A percentile compares a stretch with the other conserved stretches of the same genome.
phyloP scores from a whole-genome alignment of 768 basidiomycete genomes.

The Naganishia antarctica region DNA sequence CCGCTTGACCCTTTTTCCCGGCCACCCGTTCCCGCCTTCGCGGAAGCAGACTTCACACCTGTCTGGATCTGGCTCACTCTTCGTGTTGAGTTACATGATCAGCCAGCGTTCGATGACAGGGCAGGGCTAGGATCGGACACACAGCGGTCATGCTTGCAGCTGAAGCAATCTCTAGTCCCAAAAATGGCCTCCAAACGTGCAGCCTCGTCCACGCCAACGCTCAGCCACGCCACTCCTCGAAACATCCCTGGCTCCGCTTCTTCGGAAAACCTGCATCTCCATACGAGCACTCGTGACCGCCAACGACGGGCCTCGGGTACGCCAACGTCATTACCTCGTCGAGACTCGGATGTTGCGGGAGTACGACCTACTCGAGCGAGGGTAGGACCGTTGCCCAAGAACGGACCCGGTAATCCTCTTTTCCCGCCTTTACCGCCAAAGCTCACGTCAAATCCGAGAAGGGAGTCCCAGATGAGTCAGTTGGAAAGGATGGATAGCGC shows the following conservation, averaged over 20 bases:
- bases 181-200: conserved; percentile 8
- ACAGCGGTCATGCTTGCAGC: too few relatives aligned
- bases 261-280: background rate
- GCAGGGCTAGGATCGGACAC: too few relatives aligned
- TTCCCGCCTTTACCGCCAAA: conserved; percentile 47
- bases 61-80: too few relatives aligned
- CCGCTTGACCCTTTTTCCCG: too few relatives aligned
- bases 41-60: too few relatives aligned
- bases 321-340: background rate
- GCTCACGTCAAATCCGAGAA: conserved; percentile 54
- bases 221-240: conserved; percentile 17
- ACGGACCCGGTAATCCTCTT: conserved; percentile 54
- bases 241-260: conserved; percentile 13
- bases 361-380: conserved; percentile 36
- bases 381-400: conserved; percentile 61
- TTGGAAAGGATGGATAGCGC: conserved; percentile 17
- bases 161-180: too few relatives aligned
- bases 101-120: too few relatives aligned
- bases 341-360: background rate
- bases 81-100: too few relatives aligned
- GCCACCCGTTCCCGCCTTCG: too few relatives aligned
- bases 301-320: conserved; percentile 11
- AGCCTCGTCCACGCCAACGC: conserved; percentile 12
- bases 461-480: conserved; percentile 65
- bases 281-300: background rate